Percentiles rank a stretch among this genome's conserved stretches.
These are phyloP conservation scores for Aspergillus hortae DNA, from an alignment of 2,329 filamentous ascomycete genomes.

Conservation along the genomic window DNA sequence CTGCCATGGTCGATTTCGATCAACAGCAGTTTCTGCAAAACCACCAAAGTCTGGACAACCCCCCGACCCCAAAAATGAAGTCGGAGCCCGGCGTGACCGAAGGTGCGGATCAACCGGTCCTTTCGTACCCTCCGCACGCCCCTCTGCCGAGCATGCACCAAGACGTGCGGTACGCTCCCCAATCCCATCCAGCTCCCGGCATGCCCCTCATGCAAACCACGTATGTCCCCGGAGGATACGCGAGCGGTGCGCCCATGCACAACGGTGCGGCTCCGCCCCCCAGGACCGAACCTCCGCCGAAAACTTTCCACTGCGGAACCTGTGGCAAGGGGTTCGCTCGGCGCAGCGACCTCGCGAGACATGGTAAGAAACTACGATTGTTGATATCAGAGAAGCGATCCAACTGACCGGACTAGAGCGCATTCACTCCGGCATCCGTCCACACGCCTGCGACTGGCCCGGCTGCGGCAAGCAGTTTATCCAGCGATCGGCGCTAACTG, in stretches of 20 bases:
- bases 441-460: conserved; percentile 86
- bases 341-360: conserved; percentile 87
- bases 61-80: conserved; percentile 53
- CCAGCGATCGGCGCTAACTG: conserved; percentile 89
- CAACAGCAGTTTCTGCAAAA: conserved; percentile 43
- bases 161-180: conserved; percentile 53
- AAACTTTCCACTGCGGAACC: conserved; percentile 84
- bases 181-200: conserved; percentile 48
- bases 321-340: conserved; percentile 91
- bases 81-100: conserved; percentile 58
- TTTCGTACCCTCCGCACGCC: conserved; percentile 56
- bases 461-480: conserved; percentile 96
- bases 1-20: conserved; percentile 42
- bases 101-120: conserved; percentile 53
- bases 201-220: conserved; percentile 55
- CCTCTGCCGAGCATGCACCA: conserved; percentile 50
- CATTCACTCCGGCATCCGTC: conserved; percentile 86
- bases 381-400: background rate
- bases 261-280: conserved; percentile 41
- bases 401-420: conserved; percentile 60
- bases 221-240: conserved; percentile 49
- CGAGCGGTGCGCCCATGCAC: conserved; percentile 46
- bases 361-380: conserved; percentile 62
- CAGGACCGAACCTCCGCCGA: conserved; percentile 52
- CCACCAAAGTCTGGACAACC: conserved; percentile 34